phyloP scores from a whole-genome alignment of 306 rosid species.

The Fragaria vesca region DNA sequence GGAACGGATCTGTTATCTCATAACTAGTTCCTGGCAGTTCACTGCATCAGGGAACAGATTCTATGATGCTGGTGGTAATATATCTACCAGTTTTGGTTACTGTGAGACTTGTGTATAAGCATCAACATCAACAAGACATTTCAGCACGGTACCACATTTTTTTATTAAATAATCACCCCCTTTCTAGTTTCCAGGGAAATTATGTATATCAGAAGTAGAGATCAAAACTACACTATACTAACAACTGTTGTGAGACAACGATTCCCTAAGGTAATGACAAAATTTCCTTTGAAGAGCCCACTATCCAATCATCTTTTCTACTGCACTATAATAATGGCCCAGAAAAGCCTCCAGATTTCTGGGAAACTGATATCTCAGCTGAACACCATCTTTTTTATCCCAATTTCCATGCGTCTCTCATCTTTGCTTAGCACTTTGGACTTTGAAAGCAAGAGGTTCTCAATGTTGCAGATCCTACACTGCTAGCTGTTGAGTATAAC shows the following conservation, averaged over 20 bases:
- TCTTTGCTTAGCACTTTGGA: neutral
- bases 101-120: constrained; percentile 4
- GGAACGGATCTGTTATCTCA: neutral
- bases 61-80: neutral
- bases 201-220: constrained; percentile 2
- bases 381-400: neutral
- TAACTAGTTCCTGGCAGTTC: neutral
- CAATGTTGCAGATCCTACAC: neutral
- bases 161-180: neutral
- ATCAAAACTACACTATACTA: neutral
- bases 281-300: neutral
- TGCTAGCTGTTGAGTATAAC: constrained; percentile 12
- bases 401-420: neutral
- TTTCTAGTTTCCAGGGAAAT: constrained; percentile 3
- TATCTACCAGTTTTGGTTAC: neutral
- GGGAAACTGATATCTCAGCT: neutral
- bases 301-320: neutral
- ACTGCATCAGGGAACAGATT: neutral
- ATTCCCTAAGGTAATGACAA: neutral
- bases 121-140: neutral
- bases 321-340: neutral
- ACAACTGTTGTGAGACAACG: neutral
- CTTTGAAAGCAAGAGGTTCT: constrained; percentile 16
- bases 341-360: neutral
- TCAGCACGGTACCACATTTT: neutral